phyloP scores from a whole-genome alignment of 2,329 filamentous ascomycete genomes.

The Emmonsiellopsis sp. region DNA sequence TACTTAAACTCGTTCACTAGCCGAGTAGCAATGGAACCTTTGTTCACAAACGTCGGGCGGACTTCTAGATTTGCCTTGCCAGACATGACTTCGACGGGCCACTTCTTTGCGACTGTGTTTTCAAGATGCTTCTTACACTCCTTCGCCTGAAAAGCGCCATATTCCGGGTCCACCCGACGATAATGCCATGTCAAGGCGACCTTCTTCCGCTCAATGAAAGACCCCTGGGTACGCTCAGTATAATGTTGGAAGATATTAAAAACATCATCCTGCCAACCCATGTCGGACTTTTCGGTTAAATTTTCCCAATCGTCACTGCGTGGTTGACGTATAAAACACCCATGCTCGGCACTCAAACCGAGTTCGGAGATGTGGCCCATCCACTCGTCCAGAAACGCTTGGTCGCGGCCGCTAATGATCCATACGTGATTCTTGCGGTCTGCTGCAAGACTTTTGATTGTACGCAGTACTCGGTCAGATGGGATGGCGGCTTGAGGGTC shows the following conservation, averaged over 20 bases:
- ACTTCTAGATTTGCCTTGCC: constrained; percentile 97
- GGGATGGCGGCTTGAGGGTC: constrained; percentile 85
- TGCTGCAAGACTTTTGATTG: constrained; percentile 66
- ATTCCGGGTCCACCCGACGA: constrained; percentile 78
- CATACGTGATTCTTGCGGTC: constrained; percentile 85
- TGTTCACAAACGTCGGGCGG: constrained; percentile 94
- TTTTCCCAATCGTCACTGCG: constrained; percentile 75
- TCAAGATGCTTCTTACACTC: constrained; percentile 79
- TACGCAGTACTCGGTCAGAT: constrained; percentile 70
- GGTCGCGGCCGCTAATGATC: constrained; percentile 94
- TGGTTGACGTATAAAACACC: constrained; percentile 85
- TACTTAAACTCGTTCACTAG: constrained; percentile 64
- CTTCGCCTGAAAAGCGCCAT: constrained; percentile 67
- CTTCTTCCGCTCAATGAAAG: constrained; percentile 88
- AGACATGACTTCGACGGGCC: constrained; percentile 91
- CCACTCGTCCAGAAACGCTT: constrained; percentile 81
- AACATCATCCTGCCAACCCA: constrained; percentile 86
- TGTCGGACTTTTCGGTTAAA: constrained; percentile 74
- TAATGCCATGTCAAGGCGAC: constrained; percentile 98
- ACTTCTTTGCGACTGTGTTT: constrained; percentile 63
- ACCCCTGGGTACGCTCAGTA: constrained; percentile 77
- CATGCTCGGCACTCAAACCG: constrained; percentile 94
- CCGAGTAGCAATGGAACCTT: constrained; percentile 85
- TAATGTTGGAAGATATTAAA: constrained; percentile 78
- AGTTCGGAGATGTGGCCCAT: constrained; percentile 83